These are phyloP conservation scores for Sporisorium scitamineum DNA, from an alignment of 1,284 basidiomycete genomes.

Conservation along the genomic window DNA sequence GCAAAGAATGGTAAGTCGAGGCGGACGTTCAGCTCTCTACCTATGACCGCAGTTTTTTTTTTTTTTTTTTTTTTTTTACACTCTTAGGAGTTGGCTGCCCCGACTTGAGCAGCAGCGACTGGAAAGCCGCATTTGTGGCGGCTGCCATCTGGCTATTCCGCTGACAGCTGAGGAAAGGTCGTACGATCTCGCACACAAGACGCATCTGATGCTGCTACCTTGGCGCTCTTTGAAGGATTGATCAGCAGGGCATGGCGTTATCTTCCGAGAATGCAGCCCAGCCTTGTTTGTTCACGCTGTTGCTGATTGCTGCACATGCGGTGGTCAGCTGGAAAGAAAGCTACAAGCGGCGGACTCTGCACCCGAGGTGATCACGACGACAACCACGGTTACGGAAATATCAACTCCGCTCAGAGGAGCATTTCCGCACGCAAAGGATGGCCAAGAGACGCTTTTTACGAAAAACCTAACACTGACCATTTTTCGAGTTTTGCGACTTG, in stretches of 20 bases:
- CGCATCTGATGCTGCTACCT: not conserved
- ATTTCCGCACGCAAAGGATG: constrained; percentile 15
- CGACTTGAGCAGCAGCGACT: not conserved
- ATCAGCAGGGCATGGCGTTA: not conserved
- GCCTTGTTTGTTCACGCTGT: not conserved
- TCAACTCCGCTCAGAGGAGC: constrained; percentile 8
- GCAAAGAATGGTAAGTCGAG: constrained; percentile 75
- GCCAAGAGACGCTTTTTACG: not conserved
- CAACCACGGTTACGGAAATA: not conserved
- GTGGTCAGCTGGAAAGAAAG: constrained; percentile 2
- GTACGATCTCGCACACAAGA: not conserved
- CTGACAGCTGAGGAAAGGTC: not conserved
- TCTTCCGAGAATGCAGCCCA: not conserved
- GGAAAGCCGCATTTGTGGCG: no score
- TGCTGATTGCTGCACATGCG: constrained; percentile 2
- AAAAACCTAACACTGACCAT: constrained; percentile 11
- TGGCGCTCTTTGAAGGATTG: not conserved
- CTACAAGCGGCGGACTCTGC: not conserved
- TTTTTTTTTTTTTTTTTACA: not conserved
- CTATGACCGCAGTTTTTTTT: not conserved
- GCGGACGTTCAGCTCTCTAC: not conserved
- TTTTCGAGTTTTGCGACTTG: not conserved
- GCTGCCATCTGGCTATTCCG: not conserved
- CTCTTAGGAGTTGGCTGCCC: not conserved
- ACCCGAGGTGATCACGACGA: not conserved